These are phyloP conservation scores for Cercospora sp. DNA, from an alignment of 2,329 filamentous ascomycete species.

Conservation along the genomic window DNA sequence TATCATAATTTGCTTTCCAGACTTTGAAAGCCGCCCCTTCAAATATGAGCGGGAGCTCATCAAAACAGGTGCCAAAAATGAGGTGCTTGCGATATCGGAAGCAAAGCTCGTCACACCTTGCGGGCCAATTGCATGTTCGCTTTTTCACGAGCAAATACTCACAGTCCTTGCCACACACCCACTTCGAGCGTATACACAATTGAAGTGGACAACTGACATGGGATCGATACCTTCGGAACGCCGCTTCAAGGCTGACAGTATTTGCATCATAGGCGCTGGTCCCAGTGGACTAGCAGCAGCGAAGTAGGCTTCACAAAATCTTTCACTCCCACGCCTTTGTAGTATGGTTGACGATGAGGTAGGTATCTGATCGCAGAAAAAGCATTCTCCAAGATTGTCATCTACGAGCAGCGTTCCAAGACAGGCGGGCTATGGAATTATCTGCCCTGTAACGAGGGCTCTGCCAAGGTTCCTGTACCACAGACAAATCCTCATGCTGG, in stretches of 20 bases:
- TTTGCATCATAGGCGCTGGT: slow-evolving; percentile 82
- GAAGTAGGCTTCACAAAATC: slow-evolving; percentile 50
- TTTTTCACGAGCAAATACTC: background rate
- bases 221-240: slow-evolving; percentile 21
- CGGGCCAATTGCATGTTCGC: background rate
- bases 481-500: slow-evolving; percentile 64
- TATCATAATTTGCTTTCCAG: background rate
- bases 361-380: slow-evolving; percentile 72
- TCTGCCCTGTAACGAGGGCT: slow-evolving; percentile 50
- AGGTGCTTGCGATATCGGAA: slow-evolving; percentile 7
- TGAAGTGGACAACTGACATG: slow-evolving; percentile 10
- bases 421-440: slow-evolving; percentile 89
- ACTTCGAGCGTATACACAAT: background rate
- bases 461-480: slow-evolving; percentile 57
- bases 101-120: background rate
- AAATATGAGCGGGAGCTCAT: background rate
- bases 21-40: background rate
- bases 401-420: slow-evolving; percentile 78
- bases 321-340: background rate
- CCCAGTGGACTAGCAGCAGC: slow-evolving; percentile 76
- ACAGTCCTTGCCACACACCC: background rate
- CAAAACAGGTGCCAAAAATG: background rate
- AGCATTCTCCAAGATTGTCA: slow-evolving; percentile 66
- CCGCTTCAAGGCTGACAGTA: slow-evolving; percentile 52
- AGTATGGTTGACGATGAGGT: slow-evolving; percentile 6